Base-by-base conservation (phyloP, 2,329 filamentous ascomycete species). In the Acarospora socialis region DNA sequence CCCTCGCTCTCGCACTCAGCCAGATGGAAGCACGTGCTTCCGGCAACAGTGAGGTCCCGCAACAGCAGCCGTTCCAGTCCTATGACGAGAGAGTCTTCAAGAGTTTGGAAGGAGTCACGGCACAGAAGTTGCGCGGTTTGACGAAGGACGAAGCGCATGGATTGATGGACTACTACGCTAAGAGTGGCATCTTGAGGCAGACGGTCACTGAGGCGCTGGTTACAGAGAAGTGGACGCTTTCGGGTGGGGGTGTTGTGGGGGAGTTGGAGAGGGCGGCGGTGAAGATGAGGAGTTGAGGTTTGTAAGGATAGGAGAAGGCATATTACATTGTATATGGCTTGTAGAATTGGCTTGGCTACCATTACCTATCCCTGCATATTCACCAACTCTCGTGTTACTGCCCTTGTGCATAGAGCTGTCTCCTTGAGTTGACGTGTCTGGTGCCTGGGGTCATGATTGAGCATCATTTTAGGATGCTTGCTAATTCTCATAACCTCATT, bases 81-180 rank as follows among this genome's bases (percentile, higher is more conserved):
- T 50, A 64, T 7, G 72, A 77, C 42, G 43, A 55, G 36, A 56
- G 66, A n/a, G 63, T 70, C 1, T 50, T 70, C 34, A 59, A 65
- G 16, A 19, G 30, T 14, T 16, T n/a, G 3, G 55, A 57, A 35
- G 51, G 51, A 5, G 52, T 69, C 8, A 55, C 62, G 19, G 51
- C 69, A 3, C 54, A 65, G 44, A 65, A 69, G 13, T 50, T 93
- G 13, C 65, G 68, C 24, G 79, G 81, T 6, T 48, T 94, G 43
- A 77, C 63, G 46, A 81, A 77, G 56, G 58, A 66, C 2, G 87
- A 95, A 58, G 75, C 81, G 7, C 70, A 77, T 37, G 68, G 73
- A 1, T 63, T 92, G 45, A 77, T 95, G 73, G 84, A 94, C 61
- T 95, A 94, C 60, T 95, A 87, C 66, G 84, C 82, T 4, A 73